Evolutionary conservation across 2,329 filamentous ascomycete species (phyloP), one percentile per base, ranked within the genome.

Genomic region (Macrophomina phaseolina): DNA sequence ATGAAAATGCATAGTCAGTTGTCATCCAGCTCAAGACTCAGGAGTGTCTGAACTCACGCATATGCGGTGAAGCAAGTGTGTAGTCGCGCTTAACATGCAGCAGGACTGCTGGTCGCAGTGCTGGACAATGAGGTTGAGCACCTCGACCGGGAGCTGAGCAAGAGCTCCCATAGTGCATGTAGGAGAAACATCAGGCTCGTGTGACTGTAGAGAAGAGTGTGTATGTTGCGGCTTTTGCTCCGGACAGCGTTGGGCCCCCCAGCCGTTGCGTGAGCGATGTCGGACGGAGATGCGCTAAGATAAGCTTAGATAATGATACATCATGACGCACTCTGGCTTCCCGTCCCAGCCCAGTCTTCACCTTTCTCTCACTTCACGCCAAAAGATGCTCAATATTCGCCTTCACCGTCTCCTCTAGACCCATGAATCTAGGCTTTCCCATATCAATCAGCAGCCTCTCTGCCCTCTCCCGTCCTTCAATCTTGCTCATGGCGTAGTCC

Each of bases 371-470:
- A 23, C 48, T 9, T 51, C 48, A 30, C 9, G 5, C 23, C 9
- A 51, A 8, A 3, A 55, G 30, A 2, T 40, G 23, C 28, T 64
- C 61, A 9, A 52, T 9, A n/a, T 64, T 65, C 51, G 30, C 30
- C 36, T 30, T 48, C 56, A 65, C 4, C 5, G 16, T 53, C 48
- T 67, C 58, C 65, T 64, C 65, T 46, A 65, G 18, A 11, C 45
- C 12, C 65, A 16, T 30, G 7, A 45, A 67, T 3, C 56, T 58
- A 38, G 38, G n/a, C 14, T 36, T 28, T 9, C 62, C 62, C 23
- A 67, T 8, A 30, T 55, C 23, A 9, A 45, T 52, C 56, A 67
- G 34, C 38, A 67, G 12, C 32, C 18, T 16, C 23, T 63, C 48
- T 5, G 53, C 46, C 14, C 58, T 49, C 12, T 64, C 34, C 18